A percentile compares a stretch with the other conserved stretches of the same genome.
phyloP scores from a whole-genome alignment of 129 eudicot species.

The Flaveria linearis region DNA sequence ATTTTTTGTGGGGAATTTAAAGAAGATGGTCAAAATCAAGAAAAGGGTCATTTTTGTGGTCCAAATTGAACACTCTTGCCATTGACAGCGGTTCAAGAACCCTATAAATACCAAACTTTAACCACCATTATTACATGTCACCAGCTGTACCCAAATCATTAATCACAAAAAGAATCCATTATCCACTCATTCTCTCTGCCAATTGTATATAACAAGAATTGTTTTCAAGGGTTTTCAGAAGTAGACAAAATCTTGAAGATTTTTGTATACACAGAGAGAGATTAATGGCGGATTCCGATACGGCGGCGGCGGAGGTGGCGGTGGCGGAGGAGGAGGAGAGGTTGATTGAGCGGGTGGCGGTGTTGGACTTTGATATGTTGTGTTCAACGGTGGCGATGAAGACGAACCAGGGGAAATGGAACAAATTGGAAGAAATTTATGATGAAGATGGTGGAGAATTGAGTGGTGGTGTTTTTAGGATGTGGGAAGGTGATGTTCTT shows the following conservation, averaged over 20 bases:
- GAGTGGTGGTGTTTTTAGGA: conserved; percentile 66
- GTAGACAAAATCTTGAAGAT: conserved; percentile 6
- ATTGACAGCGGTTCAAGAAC: conserved; percentile 20
- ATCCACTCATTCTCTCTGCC: conserved; percentile 33
- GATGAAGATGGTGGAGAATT: conserved; percentile 34
- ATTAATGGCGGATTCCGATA: conserved; percentile 49
- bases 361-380: conserved; percentile 76
- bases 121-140: conserved; percentile 40
- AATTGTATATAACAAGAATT: conserved; percentile 7
- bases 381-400: conserved; percentile 86
- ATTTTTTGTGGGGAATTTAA: neutral
- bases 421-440: conserved; percentile 35
- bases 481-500: conserved; percentile 98
- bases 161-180: conserved; percentile 12
- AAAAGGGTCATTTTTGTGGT: conserved; percentile 14
- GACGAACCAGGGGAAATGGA: conserved; percentile 70
- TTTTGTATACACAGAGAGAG: conserved; percentile 19
- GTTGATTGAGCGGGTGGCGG: conserved; percentile 44
- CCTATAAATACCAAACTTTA: conserved; percentile 15
- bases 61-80: conserved; percentile 8
- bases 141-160: conserved; percentile 42
- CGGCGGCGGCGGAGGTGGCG: conserved; percentile 24
- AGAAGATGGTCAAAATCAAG: conserved; percentile 26
- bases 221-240: conserved; percentile 10
- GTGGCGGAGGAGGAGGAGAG: conserved; percentile 51